Evolutionary conservation across 805 yeast species (phyloP).

Genomic region (baker's yeast (Saccharomyces cerevisiae)): DNA sequence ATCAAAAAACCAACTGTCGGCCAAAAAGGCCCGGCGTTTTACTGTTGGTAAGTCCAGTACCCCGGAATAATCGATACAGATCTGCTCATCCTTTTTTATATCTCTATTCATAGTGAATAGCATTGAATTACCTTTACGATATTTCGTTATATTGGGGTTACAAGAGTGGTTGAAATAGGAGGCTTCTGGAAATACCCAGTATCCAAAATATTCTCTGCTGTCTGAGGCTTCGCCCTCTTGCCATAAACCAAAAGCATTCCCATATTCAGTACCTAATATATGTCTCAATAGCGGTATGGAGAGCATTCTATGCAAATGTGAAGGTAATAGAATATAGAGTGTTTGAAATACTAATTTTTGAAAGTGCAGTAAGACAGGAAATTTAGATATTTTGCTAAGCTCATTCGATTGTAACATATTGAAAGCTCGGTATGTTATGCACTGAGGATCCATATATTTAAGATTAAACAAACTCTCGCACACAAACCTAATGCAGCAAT

Average conservation of each 20-base stretch:
- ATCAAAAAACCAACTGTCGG: slow-evolving; percentile 50
- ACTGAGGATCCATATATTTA: slow-evolving; percentile 13
- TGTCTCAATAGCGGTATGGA: slow-evolving; percentile 36
- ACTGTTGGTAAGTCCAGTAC: slow-evolving; percentile 33
- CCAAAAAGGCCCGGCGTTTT: slow-evolving; percentile 36
- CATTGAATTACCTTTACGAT: slow-evolving; percentile 32
- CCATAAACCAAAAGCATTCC: slow-evolving; percentile 68
- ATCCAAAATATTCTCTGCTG: slow-evolving; percentile 49
- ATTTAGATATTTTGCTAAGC: slow-evolving; percentile 35
- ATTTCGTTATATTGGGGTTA: slow-evolving; percentile 44
- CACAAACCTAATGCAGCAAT: slow-evolving; percentile 43
- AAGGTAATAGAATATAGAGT: slow-evolving; percentile 35
- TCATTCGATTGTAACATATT: slow-evolving; percentile 46
- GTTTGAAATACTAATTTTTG: slow-evolving; percentile 43
- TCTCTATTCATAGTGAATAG: slow-evolving; percentile 36
- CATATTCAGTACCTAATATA: slow-evolving; percentile 51
- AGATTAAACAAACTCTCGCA: slow-evolving; percentile 33
- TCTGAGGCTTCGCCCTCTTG: slow-evolving; percentile 37
- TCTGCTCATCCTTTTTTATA: slow-evolving; percentile 38
- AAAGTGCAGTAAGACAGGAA: slow-evolving; percentile 41
- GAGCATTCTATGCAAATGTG: slow-evolving; percentile 29
- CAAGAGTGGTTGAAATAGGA: slow-evolving; percentile 66
- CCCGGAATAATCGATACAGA: slow-evolving; percentile 57
- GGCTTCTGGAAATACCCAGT: slow-evolving; percentile 51
- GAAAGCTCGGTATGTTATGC: slow-evolving; percentile 24